Evolutionary conservation across 129 eudicot genomes (phyloP), one percentile per base, ranked within the genome.

Genomic region (Flaveria sonorensis): DNA sequence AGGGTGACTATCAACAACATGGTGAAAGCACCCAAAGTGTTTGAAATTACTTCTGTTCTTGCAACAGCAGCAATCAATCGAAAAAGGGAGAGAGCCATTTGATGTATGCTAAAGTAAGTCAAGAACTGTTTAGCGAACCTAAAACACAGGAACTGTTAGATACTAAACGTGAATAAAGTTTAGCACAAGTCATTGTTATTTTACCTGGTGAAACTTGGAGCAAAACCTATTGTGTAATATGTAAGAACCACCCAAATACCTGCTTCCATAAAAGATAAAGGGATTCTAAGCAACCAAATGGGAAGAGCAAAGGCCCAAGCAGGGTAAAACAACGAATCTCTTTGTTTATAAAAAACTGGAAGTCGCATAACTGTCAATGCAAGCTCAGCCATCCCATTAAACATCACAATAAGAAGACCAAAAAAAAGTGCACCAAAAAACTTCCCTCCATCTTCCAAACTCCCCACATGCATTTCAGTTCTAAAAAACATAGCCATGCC

Each of bases 201-300:
- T 66, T 80, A 80, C 84, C 84, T 80, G 42, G 69, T 67, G 46
- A 32, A 57, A 43, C 61, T 70, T 26, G 79, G 84, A 73, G 84
- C 84, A 73, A 51, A 80, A 45, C 79, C 84, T 18, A 80, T 66
- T 3, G 75, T 67, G 79, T 80, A 80, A 55, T 73, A 80, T 18
- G 84, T 80, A 80, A 80, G 84, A 80, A 56, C 50, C 63, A 80
- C 84, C 84, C 84, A 80, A 73, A 80, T 80, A 73, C 75, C 75
- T 2, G 84, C 74, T 66, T 80, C 84, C 84, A 80, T 67, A 18
- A 80, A 13, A 53, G 84, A 80, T 56, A 80, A 73, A 4, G 84
- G 84, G 15, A 80, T 28, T 45, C 79, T 53, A 40, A 80, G 84
- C 46, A 80, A 3, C 84, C 84, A 80, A 73, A 80, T 73, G 11